These are phyloP conservation scores for Taiozyma onychis DNA, from an alignment of 1,139 yeast species.

Conservation along the genomic window DNA sequence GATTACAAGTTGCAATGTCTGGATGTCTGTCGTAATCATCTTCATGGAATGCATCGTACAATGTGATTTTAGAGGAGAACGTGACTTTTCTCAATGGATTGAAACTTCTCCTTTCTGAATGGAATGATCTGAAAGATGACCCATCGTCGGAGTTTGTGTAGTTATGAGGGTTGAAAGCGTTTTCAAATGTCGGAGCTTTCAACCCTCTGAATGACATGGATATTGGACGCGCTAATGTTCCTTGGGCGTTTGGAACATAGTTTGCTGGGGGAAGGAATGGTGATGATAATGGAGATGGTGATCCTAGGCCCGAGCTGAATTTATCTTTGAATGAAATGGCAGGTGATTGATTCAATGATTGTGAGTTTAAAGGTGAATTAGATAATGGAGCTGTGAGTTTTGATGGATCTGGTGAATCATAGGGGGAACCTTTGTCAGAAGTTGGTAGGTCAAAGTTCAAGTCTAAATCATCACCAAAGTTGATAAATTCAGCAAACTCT, in stretches of 20 bases:
- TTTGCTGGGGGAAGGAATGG: slow-evolving; percentile 18
- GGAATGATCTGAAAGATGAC: slow-evolving; percentile 8
- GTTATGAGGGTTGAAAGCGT: slow-evolving; percentile 10
- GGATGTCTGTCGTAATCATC: slow-evolving; percentile 92
- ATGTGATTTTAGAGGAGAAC: slow-evolving; percentile 77
- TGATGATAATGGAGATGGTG: slow-evolving; percentile 16
- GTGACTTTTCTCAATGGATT: slow-evolving; percentile 36
- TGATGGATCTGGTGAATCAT: background rate
- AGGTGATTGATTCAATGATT: slow-evolving; percentile 4
- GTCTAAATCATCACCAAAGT: slow-evolving; percentile 45
- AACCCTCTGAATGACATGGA: slow-evolving; percentile 67
- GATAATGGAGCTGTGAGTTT: slow-evolving; percentile 2
- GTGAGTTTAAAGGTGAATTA: slow-evolving; percentile 8
- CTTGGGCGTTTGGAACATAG: slow-evolving; percentile 9
- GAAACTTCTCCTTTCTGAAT: slow-evolving; percentile 2
- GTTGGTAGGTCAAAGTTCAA: slow-evolving; percentile 19
- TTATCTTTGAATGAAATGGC: background rate
- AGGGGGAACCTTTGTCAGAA: background rate
- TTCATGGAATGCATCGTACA: slow-evolving; percentile 82
- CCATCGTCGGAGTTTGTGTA: slow-evolving; percentile 7
- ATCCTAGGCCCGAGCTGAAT: background rate
- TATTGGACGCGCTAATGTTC: slow-evolving; percentile 39
- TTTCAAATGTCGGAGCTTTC: slow-evolving; percentile 49
- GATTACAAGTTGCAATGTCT: slow-evolving; percentile 89
- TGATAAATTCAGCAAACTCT: slow-evolving; percentile 63